Conservation (phyloP, 371 early-diverging fungal genomes). For the Quaeritorhiza haematococci region DNA sequence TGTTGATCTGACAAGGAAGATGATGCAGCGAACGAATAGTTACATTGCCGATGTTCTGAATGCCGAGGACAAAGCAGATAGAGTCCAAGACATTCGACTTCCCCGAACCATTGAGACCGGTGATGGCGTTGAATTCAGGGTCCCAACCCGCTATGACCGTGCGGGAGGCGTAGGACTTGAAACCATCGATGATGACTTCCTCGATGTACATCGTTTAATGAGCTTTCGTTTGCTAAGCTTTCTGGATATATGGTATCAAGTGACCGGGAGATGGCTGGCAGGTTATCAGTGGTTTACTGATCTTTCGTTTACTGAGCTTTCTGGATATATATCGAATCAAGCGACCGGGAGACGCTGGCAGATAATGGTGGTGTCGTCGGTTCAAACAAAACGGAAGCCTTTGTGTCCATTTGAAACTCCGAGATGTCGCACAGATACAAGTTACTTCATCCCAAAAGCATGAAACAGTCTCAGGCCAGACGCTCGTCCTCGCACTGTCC, state of each 20-base stretch:
- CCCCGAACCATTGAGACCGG: constrained; percentile 99
- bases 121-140: constrained; percentile 97
- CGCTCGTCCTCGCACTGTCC: too few species aligned
- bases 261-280: background rate
- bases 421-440: too few species aligned
- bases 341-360: too few species aligned
- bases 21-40: too few species aligned
- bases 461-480: too few species aligned
- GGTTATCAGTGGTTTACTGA: background rate
- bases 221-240: background rate
- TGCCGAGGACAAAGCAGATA: constrained; percentile 98
- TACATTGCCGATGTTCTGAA: constrained; percentile 44
- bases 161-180: constrained; percentile 94
- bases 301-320: too few species aligned
- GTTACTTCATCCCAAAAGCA: too few species aligned
- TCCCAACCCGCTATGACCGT: constrained; percentile 96
- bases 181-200: constrained; percentile 94
- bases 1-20: too few species aligned
- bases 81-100: constrained; percentile 99
- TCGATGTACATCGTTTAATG: constrained; percentile 84
- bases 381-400: too few species aligned
- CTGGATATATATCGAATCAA: too few species aligned
- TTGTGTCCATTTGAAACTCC: too few species aligned
- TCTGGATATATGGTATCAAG: background rate
- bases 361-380: too few species aligned